Percentiles rank a stretch among this genome's conserved stretches.
Evolutionary conservation across 2,329 filamentous ascomycete genomes (phyloP).

Genomic region (Spiromastix sp.): DNA sequence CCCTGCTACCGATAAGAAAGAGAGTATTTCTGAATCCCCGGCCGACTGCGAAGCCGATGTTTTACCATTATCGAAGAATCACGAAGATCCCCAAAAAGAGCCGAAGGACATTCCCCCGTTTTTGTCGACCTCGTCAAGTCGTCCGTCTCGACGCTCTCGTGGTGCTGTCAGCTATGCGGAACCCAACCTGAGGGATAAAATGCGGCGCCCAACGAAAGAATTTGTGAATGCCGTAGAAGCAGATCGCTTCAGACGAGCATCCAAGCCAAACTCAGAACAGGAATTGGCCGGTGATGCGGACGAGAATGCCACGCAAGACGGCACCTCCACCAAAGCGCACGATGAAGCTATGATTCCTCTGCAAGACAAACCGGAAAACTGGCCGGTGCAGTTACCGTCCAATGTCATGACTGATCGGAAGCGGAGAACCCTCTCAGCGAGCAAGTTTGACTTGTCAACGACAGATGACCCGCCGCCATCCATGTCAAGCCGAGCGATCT

Average conservation of each 20-base stretch:
- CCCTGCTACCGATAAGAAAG: no score
- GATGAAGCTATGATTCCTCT: conserved; percentile 11
- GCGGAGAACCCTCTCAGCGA: conserved; percentile 19
- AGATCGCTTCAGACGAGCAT: conserved; percentile 34
- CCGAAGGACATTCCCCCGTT: conserved; percentile 11
- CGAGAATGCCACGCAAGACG: conserved; percentile 3
- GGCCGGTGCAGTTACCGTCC: conserved; percentile 12
- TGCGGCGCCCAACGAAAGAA: conserved; percentile 69
- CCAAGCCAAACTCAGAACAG: conserved; percentile 35
- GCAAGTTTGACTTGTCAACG: conserved; percentile 8
- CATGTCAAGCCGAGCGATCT: conserved; percentile 12
- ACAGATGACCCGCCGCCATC: conserved; percentile 6
- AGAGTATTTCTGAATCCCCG: background rate
- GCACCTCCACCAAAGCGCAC: conserved; percentile 4
- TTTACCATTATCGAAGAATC: no score
- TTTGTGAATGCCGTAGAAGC: conserved; percentile 66
- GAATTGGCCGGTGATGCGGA: conserved; percentile 28
- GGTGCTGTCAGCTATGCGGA: conserved; percentile 69
- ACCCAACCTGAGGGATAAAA: conserved; percentile 71
- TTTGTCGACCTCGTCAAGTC: conserved; percentile 13
- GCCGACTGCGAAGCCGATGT: background rate
- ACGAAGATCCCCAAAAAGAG: background rate
- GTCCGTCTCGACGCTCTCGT: conserved; percentile 57
- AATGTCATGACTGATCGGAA: conserved; percentile 22
- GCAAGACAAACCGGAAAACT: conserved; percentile 8